Percentiles rank a stretch among this genome's conserved stretches.
phyloP scores from a whole-genome alignment of 106 monocot genomes.

The Phalaenopsis equestris region DNA sequence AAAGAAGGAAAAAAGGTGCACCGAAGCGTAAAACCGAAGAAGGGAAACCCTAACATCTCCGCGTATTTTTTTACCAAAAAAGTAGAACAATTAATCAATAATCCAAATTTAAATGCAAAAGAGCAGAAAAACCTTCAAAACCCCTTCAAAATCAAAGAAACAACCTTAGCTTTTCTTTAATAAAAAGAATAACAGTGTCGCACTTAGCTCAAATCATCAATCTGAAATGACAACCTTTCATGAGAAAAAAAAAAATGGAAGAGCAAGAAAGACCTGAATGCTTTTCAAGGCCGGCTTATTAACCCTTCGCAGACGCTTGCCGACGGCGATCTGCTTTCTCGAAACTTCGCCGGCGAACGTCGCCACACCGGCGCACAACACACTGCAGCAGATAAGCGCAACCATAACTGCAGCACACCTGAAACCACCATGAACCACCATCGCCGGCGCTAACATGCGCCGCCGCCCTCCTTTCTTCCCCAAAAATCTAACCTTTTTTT shows the following conservation, averaged over 20 bases:
- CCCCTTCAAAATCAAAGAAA: not conserved
- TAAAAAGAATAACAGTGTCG: not conserved
- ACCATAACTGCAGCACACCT: not conserved
- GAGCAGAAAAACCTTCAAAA: not conserved
- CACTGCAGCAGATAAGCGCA: conserved; percentile 7
- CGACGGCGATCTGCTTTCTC: conserved; percentile 19
- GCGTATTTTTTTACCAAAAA: not conserved
- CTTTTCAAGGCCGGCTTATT: conserved; percentile 69
- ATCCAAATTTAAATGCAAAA: not conserved
- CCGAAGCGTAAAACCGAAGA: not conserved
- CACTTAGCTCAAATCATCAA: not conserved
- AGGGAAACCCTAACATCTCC: not conserved
- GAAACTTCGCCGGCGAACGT: not conserved
- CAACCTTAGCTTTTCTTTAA: not conserved
- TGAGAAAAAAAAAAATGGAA: not conserved
- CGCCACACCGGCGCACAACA: conserved; percentile 22
- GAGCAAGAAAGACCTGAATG: conserved; percentile 38
- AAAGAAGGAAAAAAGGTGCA: no score
- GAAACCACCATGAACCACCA: not conserved
- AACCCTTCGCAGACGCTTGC: conserved; percentile 46
- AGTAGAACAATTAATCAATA: not conserved
- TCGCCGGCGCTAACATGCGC: conserved; percentile 15
- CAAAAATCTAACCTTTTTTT: not conserved
- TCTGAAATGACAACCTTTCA: not conserved
- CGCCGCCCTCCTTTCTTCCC: conserved; percentile 9